Evolutionary conservation across 306 rosid genomes (phyloP).

Genomic region (Elaeagnus macrophylla): DNA sequence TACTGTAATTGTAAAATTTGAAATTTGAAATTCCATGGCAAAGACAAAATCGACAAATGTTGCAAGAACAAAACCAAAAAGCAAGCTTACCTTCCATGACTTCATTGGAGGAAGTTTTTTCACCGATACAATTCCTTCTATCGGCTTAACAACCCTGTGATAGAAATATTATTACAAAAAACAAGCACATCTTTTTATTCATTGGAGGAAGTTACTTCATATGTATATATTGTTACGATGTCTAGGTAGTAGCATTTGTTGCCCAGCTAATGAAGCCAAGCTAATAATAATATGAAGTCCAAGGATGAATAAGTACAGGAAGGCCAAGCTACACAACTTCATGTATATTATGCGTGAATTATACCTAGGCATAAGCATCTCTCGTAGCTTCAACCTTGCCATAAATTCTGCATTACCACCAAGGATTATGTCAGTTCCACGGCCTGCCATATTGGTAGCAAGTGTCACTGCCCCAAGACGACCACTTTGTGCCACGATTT

Average conservation of each 20-base stretch:
- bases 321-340: conserved; percentile 5
- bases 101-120: conserved; percentile 81
- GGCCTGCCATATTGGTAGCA: conserved; percentile 99
- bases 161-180: conserved; percentile 17
- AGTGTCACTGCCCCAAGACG: conserved; percentile 93
- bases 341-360: conserved; percentile 9
- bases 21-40: conserved; percentile 5
- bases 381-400: conserved; percentile 93
- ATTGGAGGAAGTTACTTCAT: no score
- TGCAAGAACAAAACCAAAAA: conserved; percentile 7
- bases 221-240: neutral
- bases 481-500: conserved; percentile 97
- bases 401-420: conserved; percentile 99
- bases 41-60: conserved; percentile 6
- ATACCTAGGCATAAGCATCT: conserved; percentile 94
- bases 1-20: neutral
- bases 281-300: neutral
- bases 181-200: conserved; percentile 2
- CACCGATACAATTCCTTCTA: conserved; percentile 71
- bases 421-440: conserved; percentile 96
- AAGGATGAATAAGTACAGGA: conserved; percentile 1
- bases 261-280: no score
- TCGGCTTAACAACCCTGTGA: conserved; percentile 79
- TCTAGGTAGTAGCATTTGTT: conserved; percentile 5
- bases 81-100: conserved; percentile 66